Evolutionary conservation across 2,329 filamentous ascomycete species (phyloP), one percentile per base, ranked within the genome.

Genomic region (Pseudovirgaria hyperparasitica): DNA sequence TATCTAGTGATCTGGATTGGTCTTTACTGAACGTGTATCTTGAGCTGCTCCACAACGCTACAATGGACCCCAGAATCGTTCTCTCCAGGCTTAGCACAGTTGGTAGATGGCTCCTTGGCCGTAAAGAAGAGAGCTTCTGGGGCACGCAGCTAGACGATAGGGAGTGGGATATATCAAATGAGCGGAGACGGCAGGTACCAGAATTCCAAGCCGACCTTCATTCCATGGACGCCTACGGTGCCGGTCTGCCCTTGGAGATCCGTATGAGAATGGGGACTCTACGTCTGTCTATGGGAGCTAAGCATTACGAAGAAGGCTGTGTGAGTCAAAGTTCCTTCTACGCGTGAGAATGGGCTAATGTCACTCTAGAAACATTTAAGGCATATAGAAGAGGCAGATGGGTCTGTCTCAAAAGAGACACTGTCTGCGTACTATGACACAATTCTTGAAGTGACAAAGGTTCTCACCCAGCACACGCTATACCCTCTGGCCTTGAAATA

Each of bases 21-120:
- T 75, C 78, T 28, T 80, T 96, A 48, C 62, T 92, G 22, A 80
- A 84, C 34, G 78, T 86, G 28, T 93, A 90, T 39, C 68, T 84
- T 20, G 84, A 94, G 43, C 65, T 96, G 11, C 74, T 86, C 34
- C 71, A 74, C 16, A 70, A 75, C 25, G 54, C 72, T 7, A n/a
- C n/a, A n/a, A 65, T 67, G 19, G 64, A 70, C 28, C 78, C 76
- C 41, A 54, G 63, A 5, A 65, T 76, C 37, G 85, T 80, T 3
- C 67, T 92, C 3, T 53, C 54, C 16, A 70, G 77, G 35, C 62
- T 92, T 9, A 90, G 81, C 47, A 63, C 63, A 2, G 54, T 93
- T 10, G 71, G 79, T 13, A 67, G 92, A 30, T 93, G 85, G 84
- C 63, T 93, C 29, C 62, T 93, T 20, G 81, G 82, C 6, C 74